A percentile compares a stretch with the other conserved stretches of the same genome.
Evolutionary conservation across 2,329 filamentous ascomycete species (phyloP).

Genomic region (Aaosphaeria arxii): DNA sequence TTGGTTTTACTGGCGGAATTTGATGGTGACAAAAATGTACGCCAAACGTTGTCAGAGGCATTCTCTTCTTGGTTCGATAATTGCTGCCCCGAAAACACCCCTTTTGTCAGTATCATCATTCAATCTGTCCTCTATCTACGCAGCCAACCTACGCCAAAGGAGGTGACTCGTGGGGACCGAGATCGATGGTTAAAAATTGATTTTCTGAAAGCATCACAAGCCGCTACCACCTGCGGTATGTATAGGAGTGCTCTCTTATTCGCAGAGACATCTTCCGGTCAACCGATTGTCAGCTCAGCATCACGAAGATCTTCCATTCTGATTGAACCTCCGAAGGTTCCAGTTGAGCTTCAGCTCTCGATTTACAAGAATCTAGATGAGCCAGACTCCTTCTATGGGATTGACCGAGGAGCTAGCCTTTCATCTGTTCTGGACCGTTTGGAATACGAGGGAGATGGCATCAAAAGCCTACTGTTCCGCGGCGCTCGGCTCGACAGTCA

Average conservation of each 20-base stretch:
- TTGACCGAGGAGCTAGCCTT: constrained; percentile 74
- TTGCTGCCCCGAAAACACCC: constrained; percentile 46
- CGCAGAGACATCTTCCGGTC: constrained; percentile 67
- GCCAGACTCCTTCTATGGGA: constrained; percentile 91
- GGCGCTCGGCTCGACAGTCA: constrained; percentile 89
- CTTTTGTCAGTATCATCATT: constrained; percentile 70
- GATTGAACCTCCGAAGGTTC: constrained; percentile 44
- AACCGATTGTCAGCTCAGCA: constrained; percentile 41
- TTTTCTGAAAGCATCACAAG: constrained; percentile 64
- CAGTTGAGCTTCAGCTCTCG: constrained; percentile 68
- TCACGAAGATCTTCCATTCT: constrained; percentile 63
- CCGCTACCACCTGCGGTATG: constrained; percentile 77
- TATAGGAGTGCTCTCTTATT: constrained; percentile 83
- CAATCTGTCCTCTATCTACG: constrained; percentile 84
- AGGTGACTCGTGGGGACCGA: constrained; percentile 75
- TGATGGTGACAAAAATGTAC: constrained; percentile 59
- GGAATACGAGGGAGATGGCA: constrained; percentile 84
- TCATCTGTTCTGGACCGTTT: constrained; percentile 75
- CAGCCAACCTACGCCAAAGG: constrained; percentile 70
- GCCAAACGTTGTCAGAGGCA: constrained; percentile 59
- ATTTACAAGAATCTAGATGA: constrained; percentile 95
- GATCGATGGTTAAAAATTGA: constrained; percentile 84
- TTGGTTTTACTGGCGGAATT: constrained; percentile 69
- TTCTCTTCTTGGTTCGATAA: constrained; percentile 62
- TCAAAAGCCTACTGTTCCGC: constrained; percentile 84